Evolutionary conservation across 2,329 filamentous ascomycete species (phyloP).

Genomic region (Botrytis fragariae): DNA sequence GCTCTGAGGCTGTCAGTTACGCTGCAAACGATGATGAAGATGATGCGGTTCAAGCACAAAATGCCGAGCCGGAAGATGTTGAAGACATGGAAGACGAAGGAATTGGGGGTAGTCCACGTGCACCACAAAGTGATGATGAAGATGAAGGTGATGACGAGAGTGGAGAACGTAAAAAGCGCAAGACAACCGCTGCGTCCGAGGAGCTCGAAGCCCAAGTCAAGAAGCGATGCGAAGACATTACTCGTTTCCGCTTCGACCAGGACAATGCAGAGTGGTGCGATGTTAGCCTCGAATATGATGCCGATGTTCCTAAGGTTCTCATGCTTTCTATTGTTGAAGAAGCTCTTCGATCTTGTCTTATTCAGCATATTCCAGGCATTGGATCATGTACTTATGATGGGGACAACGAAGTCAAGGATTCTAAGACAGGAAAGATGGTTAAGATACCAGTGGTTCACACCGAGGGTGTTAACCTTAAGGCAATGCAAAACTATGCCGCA

Average conservation of each 20-base stretch:
- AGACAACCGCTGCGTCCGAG: slow-evolving; percentile 30
- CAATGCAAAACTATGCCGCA: slow-evolving; percentile 85
- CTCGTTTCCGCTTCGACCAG: slow-evolving; percentile 77
- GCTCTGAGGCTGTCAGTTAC: slow-evolving; percentile 80
- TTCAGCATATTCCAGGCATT: slow-evolving; percentile 82
- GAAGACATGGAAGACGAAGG: slow-evolving; percentile 51
- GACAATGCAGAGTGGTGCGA: slow-evolving; percentile 70
- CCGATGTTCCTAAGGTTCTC: slow-evolving; percentile 80
- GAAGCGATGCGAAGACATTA: slow-evolving; percentile 63
- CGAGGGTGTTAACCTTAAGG: slow-evolving; percentile 80
- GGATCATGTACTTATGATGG: slow-evolving; percentile 66
- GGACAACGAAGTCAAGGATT: slow-evolving; percentile 53
- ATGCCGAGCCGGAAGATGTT: slow-evolving; percentile 55
- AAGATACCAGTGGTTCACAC: slow-evolving; percentile 66
- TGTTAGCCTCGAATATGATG: slow-evolving; percentile 79
- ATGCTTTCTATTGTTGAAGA: slow-evolving; percentile 89
- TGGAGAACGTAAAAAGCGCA: slow-evolving; percentile 24
- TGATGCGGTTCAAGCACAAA: slow-evolving; percentile 64
- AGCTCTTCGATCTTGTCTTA: slow-evolving; percentile 72
- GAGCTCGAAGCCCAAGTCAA: slow-evolving; percentile 63
- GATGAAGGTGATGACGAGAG: slow-evolving; percentile 41
- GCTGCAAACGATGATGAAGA: slow-evolving; percentile 93
- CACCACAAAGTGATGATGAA: slow-evolving; percentile 37
- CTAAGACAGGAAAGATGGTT: slow-evolving; percentile 48
- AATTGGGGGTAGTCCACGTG: slow-evolving; percentile 49